phyloP scores from a whole-genome alignment of 2,329 filamentous ascomycete species.

The Fusarium sp. region DNA sequence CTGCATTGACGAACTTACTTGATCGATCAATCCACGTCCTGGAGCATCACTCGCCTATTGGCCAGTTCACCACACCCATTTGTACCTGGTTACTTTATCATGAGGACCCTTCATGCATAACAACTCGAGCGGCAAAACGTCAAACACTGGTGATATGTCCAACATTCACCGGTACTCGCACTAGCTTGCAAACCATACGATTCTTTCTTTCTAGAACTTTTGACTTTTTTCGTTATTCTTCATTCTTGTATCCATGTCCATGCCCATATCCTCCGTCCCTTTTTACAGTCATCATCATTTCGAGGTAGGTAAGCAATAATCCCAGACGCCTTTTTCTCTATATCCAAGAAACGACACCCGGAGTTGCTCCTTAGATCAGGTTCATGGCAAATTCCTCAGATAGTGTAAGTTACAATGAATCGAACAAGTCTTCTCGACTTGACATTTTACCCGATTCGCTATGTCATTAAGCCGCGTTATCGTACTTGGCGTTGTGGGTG shows the following conservation, averaged over 20 bases:
- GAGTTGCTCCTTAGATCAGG: slow-evolving; percentile 41
- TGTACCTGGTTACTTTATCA: slow-evolving; percentile 1
- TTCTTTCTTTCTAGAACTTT: slow-evolving; percentile 21
- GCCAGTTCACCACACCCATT: slow-evolving; percentile 17
- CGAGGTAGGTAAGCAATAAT: slow-evolving; percentile 35
- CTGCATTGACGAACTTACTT: slow-evolving; percentile 27
- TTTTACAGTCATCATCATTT: slow-evolving; percentile 43
- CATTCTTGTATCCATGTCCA: slow-evolving; percentile 9
- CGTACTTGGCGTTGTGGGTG: slow-evolving; percentile 81
- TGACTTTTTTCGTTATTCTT: slow-evolving; percentile 26
- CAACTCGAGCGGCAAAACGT: slow-evolving; percentile 9
- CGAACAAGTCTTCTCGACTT: slow-evolving; percentile 28
- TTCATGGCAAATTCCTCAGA: slow-evolving; percentile 31
- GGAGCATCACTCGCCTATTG: slow-evolving; percentile 28
- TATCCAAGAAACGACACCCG: slow-evolving; percentile 66
- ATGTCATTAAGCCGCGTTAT: slow-evolving; percentile 57
- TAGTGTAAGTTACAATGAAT: slow-evolving; percentile 44
- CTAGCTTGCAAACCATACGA: slow-evolving; percentile 1
- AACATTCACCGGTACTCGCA: slow-evolving; percentile 13
- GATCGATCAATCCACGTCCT: slow-evolving; percentile 40
- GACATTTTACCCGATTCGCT: slow-evolving; percentile 29
- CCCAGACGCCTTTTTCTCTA: slow-evolving; percentile 46
- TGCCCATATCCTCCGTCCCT: slow-evolving; percentile 22
- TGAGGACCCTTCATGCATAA: slow-evolving; percentile 41
- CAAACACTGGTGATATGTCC: neutral